Evolutionary conservation across 371 early-diverging fungal species (phyloP).

Genomic region (Mortierella sp.): DNA sequence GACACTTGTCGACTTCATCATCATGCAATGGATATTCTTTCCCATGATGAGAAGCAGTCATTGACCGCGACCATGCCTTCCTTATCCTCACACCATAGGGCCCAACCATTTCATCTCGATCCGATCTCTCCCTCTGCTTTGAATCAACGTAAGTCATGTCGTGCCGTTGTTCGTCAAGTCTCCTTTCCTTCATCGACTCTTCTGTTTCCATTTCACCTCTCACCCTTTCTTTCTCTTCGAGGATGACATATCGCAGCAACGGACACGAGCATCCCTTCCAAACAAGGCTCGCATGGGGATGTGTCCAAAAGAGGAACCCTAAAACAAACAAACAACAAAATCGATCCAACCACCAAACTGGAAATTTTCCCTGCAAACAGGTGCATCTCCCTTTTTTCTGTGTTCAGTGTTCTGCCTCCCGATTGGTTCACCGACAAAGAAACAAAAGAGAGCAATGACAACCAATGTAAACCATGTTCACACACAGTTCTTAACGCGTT

Average conservation of each 20-base stretch:
- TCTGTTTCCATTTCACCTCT: not conserved
- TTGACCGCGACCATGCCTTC: not conserved
- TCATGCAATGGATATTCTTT: too few relatives aligned
- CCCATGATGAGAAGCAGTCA: too few relatives aligned
- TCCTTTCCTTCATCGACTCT: not conserved
- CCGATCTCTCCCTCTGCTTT: slow-evolving; percentile 6
- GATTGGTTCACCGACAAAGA: not conserved
- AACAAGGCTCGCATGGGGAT: not conserved
- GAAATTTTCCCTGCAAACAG: not conserved
- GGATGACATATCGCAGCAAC: not conserved
- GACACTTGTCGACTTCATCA: not conserved
- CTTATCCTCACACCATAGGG: not conserved
- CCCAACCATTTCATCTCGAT: not conserved
- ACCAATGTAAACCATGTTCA: not conserved
- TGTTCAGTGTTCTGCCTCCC: not conserved
- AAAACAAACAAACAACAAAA: not conserved
- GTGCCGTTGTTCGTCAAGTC: slow-evolving; percentile 25
- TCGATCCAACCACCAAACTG: not conserved
- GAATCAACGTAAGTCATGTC: slow-evolving; percentile 16
- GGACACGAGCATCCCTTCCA: not conserved
- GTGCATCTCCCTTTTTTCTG: too few relatives aligned
- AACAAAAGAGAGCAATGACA: not conserved
- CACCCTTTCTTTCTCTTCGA: not conserved
- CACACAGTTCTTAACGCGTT: not conserved
- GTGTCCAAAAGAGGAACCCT: not conserved